These are phyloP conservation scores for Sordariomycetes sp. DNA, from an alignment of 2,329 filamentous ascomycete genomes.

Conservation along the genomic window DNA sequence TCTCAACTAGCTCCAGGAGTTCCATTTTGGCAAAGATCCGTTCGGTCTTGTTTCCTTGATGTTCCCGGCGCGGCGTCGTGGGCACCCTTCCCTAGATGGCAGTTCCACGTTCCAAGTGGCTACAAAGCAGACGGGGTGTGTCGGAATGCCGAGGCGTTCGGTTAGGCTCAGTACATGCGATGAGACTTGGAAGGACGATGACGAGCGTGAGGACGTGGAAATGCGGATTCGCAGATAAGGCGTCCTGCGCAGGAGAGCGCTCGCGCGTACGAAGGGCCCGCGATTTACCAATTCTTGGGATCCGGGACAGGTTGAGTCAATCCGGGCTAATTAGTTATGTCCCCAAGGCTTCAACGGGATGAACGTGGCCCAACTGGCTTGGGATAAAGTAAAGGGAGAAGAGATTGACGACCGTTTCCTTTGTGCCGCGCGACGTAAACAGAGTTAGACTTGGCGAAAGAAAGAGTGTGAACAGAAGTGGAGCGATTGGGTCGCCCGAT, in stretches of 20 bases:
- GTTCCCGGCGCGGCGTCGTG: background rate
- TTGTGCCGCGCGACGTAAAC: background rate
- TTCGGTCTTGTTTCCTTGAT: background rate
- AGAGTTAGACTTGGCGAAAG: background rate
- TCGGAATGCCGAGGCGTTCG: background rate
- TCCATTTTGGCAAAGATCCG: conserved; percentile 33
- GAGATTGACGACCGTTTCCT: background rate
- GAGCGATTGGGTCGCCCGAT: background rate
- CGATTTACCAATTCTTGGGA: background rate
- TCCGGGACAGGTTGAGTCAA: background rate
- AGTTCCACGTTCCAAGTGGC: background rate
- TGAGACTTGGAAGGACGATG: background rate
- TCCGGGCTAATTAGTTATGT: background rate
- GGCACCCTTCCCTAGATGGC: background rate
- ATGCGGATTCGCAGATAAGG: background rate
- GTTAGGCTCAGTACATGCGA: background rate
- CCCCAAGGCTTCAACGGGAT: too few relatives aligned
- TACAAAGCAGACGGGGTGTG: background rate
- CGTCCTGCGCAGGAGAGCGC: background rate
- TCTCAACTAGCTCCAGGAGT: conserved; percentile 51
- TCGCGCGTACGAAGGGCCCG: background rate
- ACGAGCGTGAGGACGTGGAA: background rate
- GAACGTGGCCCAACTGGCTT: background rate
- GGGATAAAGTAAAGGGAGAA: background rate
- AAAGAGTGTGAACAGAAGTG: background rate